Conservation (phyloP, 192 early-diverging fungal species). For the Geosiphon pyriformis region DNA sequence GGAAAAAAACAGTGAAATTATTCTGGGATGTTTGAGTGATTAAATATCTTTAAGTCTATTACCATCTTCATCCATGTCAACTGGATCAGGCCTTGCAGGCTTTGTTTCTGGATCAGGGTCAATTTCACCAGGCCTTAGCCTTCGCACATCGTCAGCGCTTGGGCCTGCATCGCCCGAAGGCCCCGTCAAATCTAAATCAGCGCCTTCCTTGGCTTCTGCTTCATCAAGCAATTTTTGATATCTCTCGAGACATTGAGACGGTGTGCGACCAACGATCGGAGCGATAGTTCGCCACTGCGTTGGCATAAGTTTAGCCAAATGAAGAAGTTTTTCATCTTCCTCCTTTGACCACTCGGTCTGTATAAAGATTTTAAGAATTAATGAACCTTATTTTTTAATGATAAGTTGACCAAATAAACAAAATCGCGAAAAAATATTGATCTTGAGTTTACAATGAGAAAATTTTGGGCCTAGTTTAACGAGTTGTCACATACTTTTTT, state of each 20-base stretch:
- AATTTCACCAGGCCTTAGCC: constrained; percentile 90
- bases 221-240: constrained; percentile 95
- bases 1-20: neutral
- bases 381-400: no score
- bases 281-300: constrained; percentile 99
- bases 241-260: constrained; percentile 93
- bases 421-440: constrained; percentile 1
- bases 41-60: constrained; percentile 1
- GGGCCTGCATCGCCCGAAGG: constrained; percentile 68
- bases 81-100: constrained; percentile 95
- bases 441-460: neutral
- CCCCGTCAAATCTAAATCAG: constrained; percentile 57
- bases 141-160: constrained; percentile 78
- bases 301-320: constrained; percentile 98
- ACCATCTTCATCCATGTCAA: constrained; percentile 98
- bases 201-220: constrained; percentile 80
- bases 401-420: neutral
- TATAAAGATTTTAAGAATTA: neutral
- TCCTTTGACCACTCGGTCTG: constrained; percentile 97
- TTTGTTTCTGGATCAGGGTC: constrained; percentile 96
- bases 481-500: constrained; percentile 64
- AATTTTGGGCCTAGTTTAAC: no score
- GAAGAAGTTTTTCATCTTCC: constrained; percentile 95
- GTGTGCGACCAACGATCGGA: constrained; percentile 93
- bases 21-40: neutral